A percentile compares a stretch with the other conserved stretches of the same genome.
These are phyloP conservation scores for Volvox carteri DNA, from an alignment of 163 green algal species.

Conservation along the genomic window DNA sequence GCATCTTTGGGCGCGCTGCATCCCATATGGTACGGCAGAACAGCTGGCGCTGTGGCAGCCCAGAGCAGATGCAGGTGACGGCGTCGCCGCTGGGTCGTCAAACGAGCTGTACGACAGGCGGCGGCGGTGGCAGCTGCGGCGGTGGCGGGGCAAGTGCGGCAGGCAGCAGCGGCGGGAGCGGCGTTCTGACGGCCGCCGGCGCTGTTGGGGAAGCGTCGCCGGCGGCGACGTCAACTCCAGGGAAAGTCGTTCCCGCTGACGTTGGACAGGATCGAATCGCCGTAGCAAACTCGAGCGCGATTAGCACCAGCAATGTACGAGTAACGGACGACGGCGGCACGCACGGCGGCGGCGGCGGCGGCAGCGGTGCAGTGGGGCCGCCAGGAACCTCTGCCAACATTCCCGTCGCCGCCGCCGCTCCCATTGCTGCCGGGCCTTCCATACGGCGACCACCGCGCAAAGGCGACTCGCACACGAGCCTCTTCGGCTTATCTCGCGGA, in stretches of 20 bases:
- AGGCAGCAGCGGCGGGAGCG: background rate
- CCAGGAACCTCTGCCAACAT: background rate
- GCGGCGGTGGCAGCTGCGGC: background rate
- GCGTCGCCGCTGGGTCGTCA: background rate
- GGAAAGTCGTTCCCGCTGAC: background rate
- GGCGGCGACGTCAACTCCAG: background rate
- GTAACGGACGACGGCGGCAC: background rate
- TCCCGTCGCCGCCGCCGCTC: too few relatives aligned
- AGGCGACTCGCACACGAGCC: slow-evolving; percentile 22
- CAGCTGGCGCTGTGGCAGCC: slow-evolving; percentile 27
- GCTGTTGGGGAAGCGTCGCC: background rate
- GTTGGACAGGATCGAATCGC: background rate
- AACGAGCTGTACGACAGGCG: background rate
- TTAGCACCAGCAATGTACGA: background rate
- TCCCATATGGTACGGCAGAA: slow-evolving; percentile 4
- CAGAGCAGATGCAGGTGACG: background rate
- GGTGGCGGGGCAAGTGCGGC: background rate
- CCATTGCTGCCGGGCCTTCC: background rate
- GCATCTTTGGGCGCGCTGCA: slow-evolving; percentile 10
- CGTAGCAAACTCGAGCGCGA: background rate
- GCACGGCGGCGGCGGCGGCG: background rate
- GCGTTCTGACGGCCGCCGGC: background rate
- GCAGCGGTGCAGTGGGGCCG: background rate
- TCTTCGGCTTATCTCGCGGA: background rate
- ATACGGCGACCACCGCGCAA: background rate